Evolutionary conservation across 2,329 filamentous ascomycete species (phyloP).

Genomic region (Thelonectria rubi): DNA sequence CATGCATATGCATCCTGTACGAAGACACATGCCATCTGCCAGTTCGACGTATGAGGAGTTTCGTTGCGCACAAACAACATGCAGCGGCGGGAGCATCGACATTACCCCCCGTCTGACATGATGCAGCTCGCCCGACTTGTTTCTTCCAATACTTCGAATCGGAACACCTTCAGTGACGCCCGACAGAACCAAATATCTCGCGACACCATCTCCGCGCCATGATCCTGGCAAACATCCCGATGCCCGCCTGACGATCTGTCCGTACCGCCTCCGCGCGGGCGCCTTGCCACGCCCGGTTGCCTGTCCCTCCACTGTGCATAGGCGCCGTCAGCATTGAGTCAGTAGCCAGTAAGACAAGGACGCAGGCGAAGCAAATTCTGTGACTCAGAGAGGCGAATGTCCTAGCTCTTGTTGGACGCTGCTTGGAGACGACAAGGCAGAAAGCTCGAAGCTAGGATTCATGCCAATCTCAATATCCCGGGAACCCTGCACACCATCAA

Average conservation of each 20-base stretch:
- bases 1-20: slow-evolving; percentile 2
- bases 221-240: neutral
- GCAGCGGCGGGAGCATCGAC: neutral
- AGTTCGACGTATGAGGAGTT: neutral
- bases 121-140: neutral
- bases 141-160: neutral
- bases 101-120: neutral
- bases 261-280: neutral
- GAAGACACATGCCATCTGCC: neutral
- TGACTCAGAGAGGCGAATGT: neutral
- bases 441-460: neutral
- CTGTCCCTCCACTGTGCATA: neutral
- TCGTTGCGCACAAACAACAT: neutral
- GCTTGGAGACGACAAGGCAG: neutral
- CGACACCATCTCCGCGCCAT: neutral
- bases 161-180: neutral
- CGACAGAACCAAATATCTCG: neutral
- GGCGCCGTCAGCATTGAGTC: slow-evolving; percentile 1
- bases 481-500: too few relatives aligned
- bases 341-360: slow-evolving; percentile 9
- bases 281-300: neutral
- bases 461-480: neutral
- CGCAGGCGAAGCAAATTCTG: neutral
- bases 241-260: slow-evolving; percentile 1
- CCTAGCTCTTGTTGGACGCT: neutral